A percentile compares a stretch with the other conserved stretches of the same genome.
Evolutionary conservation across 176 grass and related monocot genomes (phyloP).

Genomic region (Eleusine coracana): DNA sequence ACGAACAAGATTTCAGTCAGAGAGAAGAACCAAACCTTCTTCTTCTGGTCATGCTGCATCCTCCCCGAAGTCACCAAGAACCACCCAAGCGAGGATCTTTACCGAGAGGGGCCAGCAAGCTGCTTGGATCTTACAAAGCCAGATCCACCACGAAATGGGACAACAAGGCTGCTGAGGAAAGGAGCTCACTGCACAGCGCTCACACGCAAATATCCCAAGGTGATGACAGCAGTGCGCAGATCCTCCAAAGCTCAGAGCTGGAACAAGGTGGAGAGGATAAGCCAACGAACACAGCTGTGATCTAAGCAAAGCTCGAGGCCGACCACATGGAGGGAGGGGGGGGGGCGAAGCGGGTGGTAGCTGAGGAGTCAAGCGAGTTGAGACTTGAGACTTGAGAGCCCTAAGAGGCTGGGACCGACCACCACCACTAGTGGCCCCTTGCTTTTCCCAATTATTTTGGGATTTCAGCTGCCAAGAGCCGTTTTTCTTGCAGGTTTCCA

Average conservation of each 20-base stretch:
- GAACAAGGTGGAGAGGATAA: conserved; percentile 29
- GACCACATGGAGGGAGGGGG: conserved; percentile 11
- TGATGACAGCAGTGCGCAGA: conserved; percentile 20
- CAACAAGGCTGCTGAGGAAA: background rate
- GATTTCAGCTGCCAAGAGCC: conserved; percentile 21
- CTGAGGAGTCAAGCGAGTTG: conserved; percentile 19
- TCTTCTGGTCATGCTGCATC: conserved; percentile 55
- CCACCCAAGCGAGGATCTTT: conserved; percentile 21
- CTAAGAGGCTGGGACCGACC: background rate
- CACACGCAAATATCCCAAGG: background rate
- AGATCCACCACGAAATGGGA: conserved; percentile 26
- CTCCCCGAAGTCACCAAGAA: conserved; percentile 27
- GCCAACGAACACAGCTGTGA: conserved; percentile 43
- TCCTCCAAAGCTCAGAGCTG: conserved; percentile 3
- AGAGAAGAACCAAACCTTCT: conserved; percentile 39
- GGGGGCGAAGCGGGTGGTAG: conserved; percentile 33
- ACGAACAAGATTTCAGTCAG: conserved; percentile 30
- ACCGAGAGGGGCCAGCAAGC: conserved; percentile 8
- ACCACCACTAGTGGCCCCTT: background rate
- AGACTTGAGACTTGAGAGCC: too few species aligned
- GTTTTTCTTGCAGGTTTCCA: conserved; percentile 1
- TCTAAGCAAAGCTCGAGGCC: conserved; percentile 42
- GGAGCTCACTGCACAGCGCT: conserved; percentile 26
- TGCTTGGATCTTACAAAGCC: conserved; percentile 30
- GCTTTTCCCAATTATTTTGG: conserved; percentile 30